These are phyloP conservation scores for Bothriochloa decipiens DNA, from an alignment of 176 grass and related monocot species.

Conservation along the genomic window DNA sequence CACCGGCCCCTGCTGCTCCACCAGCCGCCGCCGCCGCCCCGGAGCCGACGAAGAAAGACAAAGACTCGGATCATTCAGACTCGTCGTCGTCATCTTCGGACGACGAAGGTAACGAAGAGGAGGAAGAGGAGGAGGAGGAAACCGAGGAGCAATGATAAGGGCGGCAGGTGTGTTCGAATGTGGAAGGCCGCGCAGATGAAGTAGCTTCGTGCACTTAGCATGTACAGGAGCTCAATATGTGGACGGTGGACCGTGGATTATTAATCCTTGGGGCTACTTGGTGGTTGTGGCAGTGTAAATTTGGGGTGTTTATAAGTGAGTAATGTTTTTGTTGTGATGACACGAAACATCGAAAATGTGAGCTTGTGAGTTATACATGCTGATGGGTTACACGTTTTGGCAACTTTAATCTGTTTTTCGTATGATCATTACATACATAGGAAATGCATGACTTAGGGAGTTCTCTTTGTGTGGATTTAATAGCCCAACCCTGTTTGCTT, in stretches of 20 bases:
- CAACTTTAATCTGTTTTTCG: not conserved
- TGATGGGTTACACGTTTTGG: constrained; percentile 6
- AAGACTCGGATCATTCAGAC: constrained; percentile 13
- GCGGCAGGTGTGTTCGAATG: not conserved
- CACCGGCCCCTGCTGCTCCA: constrained; percentile 24
- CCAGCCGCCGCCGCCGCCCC: not conserved
- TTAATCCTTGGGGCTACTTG: constrained; percentile 20
- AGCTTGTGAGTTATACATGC: not conserved
- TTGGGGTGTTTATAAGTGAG: constrained; percentile 24
- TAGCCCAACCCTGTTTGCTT: too few species aligned
- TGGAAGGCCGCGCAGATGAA: not conserved
- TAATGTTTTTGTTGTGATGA: constrained; percentile 36
- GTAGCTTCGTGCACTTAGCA: constrained; percentile 15
- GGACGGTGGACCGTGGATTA: not conserved
- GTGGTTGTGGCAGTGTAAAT: constrained; percentile 26
- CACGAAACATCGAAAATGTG: not conserved
- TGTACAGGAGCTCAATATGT: constrained; percentile 1
- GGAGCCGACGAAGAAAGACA: constrained; percentile 10
- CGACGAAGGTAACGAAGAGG: not conserved
- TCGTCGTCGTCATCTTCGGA: constrained; percentile 40
- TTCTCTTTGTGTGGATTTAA: too few species aligned
- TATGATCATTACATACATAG: not conserved
- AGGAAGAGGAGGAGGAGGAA: constrained; percentile 38
- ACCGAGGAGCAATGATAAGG: constrained; percentile 25
- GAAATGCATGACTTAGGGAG: not conserved